A percentile compares a stretch with the other conserved stretches of the same genome.
phyloP scores from a whole-genome alignment of 2,329 filamentous ascomycete species.

The Cladosporium cucumerinum region DNA sequence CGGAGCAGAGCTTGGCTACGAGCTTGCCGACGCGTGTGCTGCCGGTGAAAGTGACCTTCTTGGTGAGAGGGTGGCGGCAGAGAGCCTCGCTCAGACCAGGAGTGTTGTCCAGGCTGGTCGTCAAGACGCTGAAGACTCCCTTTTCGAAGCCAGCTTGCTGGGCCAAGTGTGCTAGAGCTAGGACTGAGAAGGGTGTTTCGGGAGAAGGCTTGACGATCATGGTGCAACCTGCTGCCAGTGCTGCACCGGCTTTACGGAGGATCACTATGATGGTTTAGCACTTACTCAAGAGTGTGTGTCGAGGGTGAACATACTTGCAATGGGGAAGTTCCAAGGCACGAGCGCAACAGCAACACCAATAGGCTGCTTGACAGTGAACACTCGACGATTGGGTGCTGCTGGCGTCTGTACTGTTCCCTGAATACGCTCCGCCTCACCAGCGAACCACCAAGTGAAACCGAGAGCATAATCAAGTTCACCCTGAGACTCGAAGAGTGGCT shows the following conservation, averaged over 20 bases:
- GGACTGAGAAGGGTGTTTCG: slow-evolving; percentile 59
- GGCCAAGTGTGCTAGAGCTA: slow-evolving; percentile 55
- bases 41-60: slow-evolving; percentile 62
- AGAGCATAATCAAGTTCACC: slow-evolving; percentile 54
- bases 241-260: slow-evolving; percentile 64
- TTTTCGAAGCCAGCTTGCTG: slow-evolving; percentile 55
- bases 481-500: slow-evolving; percentile 51
- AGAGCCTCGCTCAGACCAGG: slow-evolving; percentile 53
- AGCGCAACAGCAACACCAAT: slow-evolving; percentile 66
- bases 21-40: slow-evolving; percentile 61
- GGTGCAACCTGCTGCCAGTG: slow-evolving; percentile 68
- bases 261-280: slow-evolving; percentile 47
- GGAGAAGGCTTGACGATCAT: slow-evolving; percentile 72
- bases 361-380: slow-evolving; percentile 72
- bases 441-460: slow-evolving; percentile 57
- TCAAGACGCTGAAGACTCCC: slow-evolving; percentile 60
- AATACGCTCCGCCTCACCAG: slow-evolving; percentile 60
- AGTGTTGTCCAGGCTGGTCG: slow-evolving; percentile 56
- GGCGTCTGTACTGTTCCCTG: slow-evolving; percentile 60
- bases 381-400: slow-evolving; percentile 59
- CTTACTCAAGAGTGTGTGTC: neutral
- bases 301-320: neutral
- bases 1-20: slow-evolving; percentile 57
- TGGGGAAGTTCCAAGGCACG: slow-evolving; percentile 51
- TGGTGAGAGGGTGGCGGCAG: slow-evolving; percentile 57